Conservation (phyloP, 495 filamentous ascomycete genomes). For the Penicillium silybi region DNA sequence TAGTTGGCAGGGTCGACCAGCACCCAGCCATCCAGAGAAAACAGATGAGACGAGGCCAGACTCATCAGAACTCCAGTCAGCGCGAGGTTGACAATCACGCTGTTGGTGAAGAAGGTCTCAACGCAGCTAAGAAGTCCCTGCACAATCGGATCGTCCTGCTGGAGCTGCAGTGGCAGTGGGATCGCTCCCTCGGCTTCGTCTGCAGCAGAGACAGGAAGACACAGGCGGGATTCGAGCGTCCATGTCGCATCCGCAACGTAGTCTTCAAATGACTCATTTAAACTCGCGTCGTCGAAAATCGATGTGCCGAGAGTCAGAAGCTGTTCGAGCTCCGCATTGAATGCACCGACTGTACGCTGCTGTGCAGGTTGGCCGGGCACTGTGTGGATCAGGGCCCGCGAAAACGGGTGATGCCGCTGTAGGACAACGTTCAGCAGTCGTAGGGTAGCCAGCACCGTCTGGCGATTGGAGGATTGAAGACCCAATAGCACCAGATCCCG, state of each 20-base stretch:
- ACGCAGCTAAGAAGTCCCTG: conserved; percentile 65
- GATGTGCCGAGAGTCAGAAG: conserved; percentile 67
- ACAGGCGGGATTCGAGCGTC: conserved; percentile 71
- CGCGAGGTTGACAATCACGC: conserved; percentile 82
- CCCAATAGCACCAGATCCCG: conserved; percentile 86
- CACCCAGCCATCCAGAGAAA: conserved; percentile 87
- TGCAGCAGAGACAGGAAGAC: conserved; percentile 25
- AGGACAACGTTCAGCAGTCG: conserved; percentile 80
- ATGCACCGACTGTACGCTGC: conserved; percentile 69
- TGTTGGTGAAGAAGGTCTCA: conserved; percentile 79
- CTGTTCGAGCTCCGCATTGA: conserved; percentile 74
- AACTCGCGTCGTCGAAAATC: conserved; percentile 65
- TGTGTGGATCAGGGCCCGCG: conserved; percentile 66
- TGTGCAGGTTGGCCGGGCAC: conserved; percentile 59
- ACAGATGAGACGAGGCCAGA: conserved; percentile 75
- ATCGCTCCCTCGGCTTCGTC: conserved; percentile 23
- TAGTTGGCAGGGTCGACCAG: conserved; percentile 62
- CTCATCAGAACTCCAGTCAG: conserved; percentile 80
- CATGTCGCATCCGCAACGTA: conserved; percentile 76
- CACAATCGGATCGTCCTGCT: conserved; percentile 72
- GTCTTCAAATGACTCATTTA: conserved; percentile 76
- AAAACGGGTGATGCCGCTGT: conserved; percentile 81
- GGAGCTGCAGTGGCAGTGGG: conserved; percentile 42
- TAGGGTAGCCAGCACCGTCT: conserved; percentile 84
- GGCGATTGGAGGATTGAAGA: conserved; percentile 76